A percentile compares a stretch with the other conserved stretches of the same genome.
phyloP scores from a whole-genome alignment of 1,284 basidiomycete genomes.

The Cutaneotrichosporon sp. region DNA sequence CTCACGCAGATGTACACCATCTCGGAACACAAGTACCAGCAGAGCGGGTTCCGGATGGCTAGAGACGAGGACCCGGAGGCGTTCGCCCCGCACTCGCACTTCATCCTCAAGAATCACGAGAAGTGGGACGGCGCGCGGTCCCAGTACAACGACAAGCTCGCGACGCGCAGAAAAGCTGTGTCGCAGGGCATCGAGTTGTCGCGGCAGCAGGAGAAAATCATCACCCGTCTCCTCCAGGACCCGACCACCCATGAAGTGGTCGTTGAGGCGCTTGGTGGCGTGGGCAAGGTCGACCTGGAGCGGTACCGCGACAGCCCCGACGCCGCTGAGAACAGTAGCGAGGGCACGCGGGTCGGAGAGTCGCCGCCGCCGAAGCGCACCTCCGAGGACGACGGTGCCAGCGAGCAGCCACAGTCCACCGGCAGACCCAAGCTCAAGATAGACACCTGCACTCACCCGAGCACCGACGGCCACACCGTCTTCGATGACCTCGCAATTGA shows the following conservation, averaged over 20 bases:
- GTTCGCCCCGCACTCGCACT: slow-evolving; percentile 49
- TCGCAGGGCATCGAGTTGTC: not conserved
- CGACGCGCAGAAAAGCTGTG: not conserved
- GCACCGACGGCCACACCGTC: not conserved
- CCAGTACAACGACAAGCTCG: not conserved
- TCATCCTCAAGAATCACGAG: slow-evolving; percentile 39
- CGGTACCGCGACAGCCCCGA: slow-evolving; percentile 5
- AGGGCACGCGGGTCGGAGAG: not conserved
- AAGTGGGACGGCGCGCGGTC: slow-evolving; percentile 24
- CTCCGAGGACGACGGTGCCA: slow-evolving; percentile 12
- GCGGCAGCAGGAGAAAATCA: not conserved
- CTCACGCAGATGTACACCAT: slow-evolving; percentile 23
- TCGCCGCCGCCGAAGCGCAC: not conserved
- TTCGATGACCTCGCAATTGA: not conserved
- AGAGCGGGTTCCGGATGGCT: slow-evolving; percentile 16
- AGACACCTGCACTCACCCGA: not conserved
- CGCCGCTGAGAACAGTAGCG: slow-evolving; percentile 7
- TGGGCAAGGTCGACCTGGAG: slow-evolving; percentile 1
- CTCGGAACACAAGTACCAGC: slow-evolving; percentile 21
- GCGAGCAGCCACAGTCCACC: not conserved
- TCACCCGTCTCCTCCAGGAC: not conserved
- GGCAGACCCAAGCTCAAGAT: not conserved
- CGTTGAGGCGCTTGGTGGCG: not conserved
- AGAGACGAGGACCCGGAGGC: slow-evolving; percentile 34
- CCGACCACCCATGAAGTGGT: slow-evolving; percentile 2